Evolutionary conservation across 2,329 filamentous ascomycete genomes (phyloP).

Genomic region (Cytospora leucostoma): DNA sequence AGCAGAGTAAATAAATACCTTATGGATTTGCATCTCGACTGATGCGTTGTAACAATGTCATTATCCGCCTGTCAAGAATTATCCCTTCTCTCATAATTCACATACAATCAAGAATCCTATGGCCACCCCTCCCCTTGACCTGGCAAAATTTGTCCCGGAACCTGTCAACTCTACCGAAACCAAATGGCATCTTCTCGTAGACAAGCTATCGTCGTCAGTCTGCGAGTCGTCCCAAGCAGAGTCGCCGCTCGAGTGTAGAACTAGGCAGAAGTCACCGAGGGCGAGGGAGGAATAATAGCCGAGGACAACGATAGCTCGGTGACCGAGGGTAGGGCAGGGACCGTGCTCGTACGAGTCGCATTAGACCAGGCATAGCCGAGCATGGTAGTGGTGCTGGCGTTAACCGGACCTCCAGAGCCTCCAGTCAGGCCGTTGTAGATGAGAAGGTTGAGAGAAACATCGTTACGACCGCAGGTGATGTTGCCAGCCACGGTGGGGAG

Average conservation of each 20-base stretch:
- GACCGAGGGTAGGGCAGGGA: not conserved
- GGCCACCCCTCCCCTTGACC: too few relatives aligned
- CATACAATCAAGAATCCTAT: not conserved
- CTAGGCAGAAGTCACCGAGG: not conserved
- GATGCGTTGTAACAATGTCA: not conserved
- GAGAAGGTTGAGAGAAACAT: not conserved
- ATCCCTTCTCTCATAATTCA: not conserved
- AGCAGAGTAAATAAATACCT: not conserved
- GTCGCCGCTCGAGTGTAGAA: not conserved
- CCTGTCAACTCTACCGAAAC: not conserved
- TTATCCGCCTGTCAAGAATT: not conserved
- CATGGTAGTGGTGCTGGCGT: not conserved
- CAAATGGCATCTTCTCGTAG: not conserved
- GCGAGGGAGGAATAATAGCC: not conserved
- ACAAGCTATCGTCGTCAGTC: not conserved
- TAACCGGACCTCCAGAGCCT: not conserved
- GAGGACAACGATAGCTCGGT: not conserved
- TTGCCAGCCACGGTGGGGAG: not conserved
- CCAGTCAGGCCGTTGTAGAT: constrained; percentile 20
- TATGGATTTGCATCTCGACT: not conserved
- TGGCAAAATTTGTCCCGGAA: not conserved
- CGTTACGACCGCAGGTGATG: constrained; percentile 12
- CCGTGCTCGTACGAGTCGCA: not conserved
- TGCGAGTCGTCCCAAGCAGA: not conserved
- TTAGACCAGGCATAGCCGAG: not conserved